phyloP scores from a whole-genome alignment of 306 rosid species.

The Pueraria montana region DNA sequence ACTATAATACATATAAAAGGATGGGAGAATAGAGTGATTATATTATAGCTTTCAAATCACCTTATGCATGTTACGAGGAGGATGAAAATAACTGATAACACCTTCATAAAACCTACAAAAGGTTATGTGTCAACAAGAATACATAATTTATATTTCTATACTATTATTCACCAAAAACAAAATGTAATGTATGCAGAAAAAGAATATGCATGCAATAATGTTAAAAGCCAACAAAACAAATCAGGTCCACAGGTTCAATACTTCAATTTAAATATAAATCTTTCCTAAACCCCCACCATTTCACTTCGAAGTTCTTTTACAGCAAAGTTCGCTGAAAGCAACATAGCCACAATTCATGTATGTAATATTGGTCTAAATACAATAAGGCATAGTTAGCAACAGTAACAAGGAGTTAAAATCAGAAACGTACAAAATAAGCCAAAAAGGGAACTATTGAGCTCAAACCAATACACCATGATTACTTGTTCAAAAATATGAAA shows the following conservation, averaged over 20 bases:
- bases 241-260: neutral
- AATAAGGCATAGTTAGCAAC: slow-evolving; percentile 3
- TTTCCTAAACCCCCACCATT: neutral
- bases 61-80: slow-evolving; percentile 63
- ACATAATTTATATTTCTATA: neutral
- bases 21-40: neutral
- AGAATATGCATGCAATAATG: neutral
- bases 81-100: slow-evolving; percentile 30
- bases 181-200: neutral
- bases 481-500: no score
- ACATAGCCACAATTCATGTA: neutral
- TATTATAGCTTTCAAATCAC: slow-evolving; percentile 54
- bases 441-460: neutral
- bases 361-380: slow-evolving; percentile 28
- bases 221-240: slow-evolving; percentile 11
- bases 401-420: slow-evolving; percentile 24
- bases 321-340: slow-evolving; percentile 25
- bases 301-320: neutral
- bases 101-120: slow-evolving; percentile 84
- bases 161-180: no score
- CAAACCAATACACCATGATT: neutral
- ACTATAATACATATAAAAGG: neutral
- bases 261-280: neutral
- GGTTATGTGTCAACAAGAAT: slow-evolving; percentile 12
- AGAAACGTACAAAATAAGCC: slow-evolving; percentile 21